Evolutionary conservation across 2,329 filamentous ascomycete species (phyloP).

Genomic region (Trichoderma oligosporum): DNA sequence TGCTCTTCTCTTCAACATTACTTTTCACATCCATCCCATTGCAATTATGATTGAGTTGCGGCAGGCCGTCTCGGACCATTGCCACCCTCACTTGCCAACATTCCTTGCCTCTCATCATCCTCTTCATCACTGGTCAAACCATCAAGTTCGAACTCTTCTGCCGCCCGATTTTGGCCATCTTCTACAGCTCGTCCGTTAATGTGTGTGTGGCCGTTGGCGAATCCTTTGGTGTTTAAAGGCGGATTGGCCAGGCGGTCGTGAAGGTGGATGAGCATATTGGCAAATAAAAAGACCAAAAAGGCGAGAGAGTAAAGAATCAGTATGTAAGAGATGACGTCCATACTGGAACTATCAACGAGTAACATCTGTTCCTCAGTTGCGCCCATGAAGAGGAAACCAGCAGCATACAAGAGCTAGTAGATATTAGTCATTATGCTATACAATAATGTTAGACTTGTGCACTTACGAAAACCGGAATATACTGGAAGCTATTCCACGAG

Average conservation of each 20-base stretch:
- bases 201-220: constrained; percentile 35
- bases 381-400: constrained; percentile 95
- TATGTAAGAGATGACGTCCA: constrained; percentile 89
- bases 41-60: background rate
- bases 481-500: constrained; percentile 61
- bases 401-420: constrained; percentile 75
- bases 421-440: constrained; percentile 17
- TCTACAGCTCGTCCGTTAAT: constrained; percentile 38
- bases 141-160: constrained; percentile 90
- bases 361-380: constrained; percentile 95
- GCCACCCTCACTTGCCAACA: constrained; percentile 26
- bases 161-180: constrained; percentile 65
- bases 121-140: constrained; percentile 87
- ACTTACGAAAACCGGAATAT: constrained; percentile 55
- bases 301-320: constrained; percentile 87
- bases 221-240: constrained; percentile 34
- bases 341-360: constrained; percentile 65
- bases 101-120: constrained; percentile 50
- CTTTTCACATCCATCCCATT: background rate
- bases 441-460: background rate
- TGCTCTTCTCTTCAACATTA: background rate
- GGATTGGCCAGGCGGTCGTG: constrained; percentile 63
- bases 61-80: background rate
- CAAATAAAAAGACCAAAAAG: constrained; percentile 86
- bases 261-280: constrained; percentile 78